Evolutionary conservation across 306 rosid genomes (phyloP), one percentile per base, ranked within the genome.

Genomic region (Lotus japonicus): DNA sequence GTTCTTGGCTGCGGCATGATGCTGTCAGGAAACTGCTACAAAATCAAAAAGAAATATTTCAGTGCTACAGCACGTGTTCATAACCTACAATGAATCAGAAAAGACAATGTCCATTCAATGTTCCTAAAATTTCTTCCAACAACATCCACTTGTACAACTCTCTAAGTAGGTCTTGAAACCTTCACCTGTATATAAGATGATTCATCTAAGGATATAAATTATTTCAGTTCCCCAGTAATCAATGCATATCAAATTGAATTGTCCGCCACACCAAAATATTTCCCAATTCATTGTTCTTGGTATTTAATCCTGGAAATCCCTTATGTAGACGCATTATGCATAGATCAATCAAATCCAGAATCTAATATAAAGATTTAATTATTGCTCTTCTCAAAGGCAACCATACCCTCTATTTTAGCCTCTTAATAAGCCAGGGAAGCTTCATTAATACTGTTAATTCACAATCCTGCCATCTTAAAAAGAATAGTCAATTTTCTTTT

Each of bases 21-120:
- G 95, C 79, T 58, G 79, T 88, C 84, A 90, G 83, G 88, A 81
- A 90, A 81, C 92, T 94, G 90, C 78, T 76, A 66, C 85, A 88
- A 52, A 83, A 75, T 71, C 54, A 75, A 78, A 76, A 75, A 66
- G 63, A 71, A 66, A 70, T 56, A 59, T 68, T 43, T 85, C 68
- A 78, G 85, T 66, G 67, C 62, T 84, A 65, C 17, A 45, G 58
- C 65, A 19, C 5, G 42, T 41, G 43, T 52, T 11, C 33, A 50
- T 53, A 46, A 7, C 53, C 35, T 63, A 55, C 53, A 54, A 63
- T 12, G 45, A 23, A 46, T 18, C 21, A 21, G 21, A n/a, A 11
- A 52, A 64, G 19, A 64, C 33, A 5, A n/a, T 23, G 3, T 23
- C 42, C 21, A 23, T 23, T 13, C 42, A 46, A 64, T 10, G 58